Base-by-base conservation (phyloP, 495 filamentous ascomycete species). In the Xylaria longipes region DNA sequence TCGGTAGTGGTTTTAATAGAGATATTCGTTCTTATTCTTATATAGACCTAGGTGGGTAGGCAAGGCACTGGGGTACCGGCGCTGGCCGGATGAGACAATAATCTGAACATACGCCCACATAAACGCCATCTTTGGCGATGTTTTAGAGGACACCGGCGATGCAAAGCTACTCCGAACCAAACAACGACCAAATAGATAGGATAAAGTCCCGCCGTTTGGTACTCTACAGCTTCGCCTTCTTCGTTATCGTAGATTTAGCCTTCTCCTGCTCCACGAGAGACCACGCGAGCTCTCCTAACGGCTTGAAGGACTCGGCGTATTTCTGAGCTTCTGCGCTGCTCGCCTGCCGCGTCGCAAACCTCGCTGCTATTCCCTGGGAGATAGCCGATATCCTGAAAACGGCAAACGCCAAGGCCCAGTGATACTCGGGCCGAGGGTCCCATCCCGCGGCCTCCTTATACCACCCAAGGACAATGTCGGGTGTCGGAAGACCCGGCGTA, bases 311-410 rank as follows among this genome's bases (percentile, higher is more conserved):
- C 48, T 82, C 82, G 11, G 82, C 93, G 80, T 97, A 93, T 50
- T 91, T 87, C 63, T 82, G 85, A 22, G 96, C 96, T 72, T 92
- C 86, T 64, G 87, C 91, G 80, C 93, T 97, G 80, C 94, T 98
- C 14, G 96, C 96, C 87, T 99, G 96, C 46, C 96, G 83, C 48
- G 87, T 81, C 52, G 96, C 96, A 74, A 89, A 90, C 67, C 96
- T 85, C 54, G 95, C 95, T 43, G 93, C 93, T 77, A 99, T 97
- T 1, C 96, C 95, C 82, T 99, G 96, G 84, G 93, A 93, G 77
- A 99, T 97, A 45, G 95, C 91, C 15, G 92, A 86, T 50, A 87
- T 89, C 39, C 87, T 80, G 72, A 88, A 89, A 31, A 89, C 84
- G 72, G 84, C 85, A 76, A 90, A 91, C 6, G 88, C 87, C 72